Percentiles rank a stretch among this genome's conserved stretches.
Evolutionary conservation across 345 rosid genomes (phyloP).

Genomic region (Abelmoschus esculentus): DNA sequence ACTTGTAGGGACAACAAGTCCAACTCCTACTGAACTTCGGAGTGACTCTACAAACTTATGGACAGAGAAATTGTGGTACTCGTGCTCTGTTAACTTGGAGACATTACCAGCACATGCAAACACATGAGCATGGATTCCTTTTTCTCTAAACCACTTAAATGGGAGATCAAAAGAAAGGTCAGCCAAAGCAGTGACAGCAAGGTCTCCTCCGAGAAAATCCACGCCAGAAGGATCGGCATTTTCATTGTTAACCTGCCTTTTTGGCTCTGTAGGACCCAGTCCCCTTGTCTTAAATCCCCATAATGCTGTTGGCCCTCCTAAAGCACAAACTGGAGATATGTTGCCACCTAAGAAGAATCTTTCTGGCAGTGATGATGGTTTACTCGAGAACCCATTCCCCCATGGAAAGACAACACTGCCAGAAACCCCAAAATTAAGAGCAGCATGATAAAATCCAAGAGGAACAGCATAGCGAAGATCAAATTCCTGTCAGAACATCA

Average conservation of each 20-base stretch:
- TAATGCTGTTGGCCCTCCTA: slow-evolving; percentile 77
- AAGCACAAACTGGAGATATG: slow-evolving; percentile 62
- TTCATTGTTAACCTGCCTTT: slow-evolving; percentile 42
- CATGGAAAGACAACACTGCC: slow-evolving; percentile 69
- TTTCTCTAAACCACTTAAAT: slow-evolving; percentile 33
- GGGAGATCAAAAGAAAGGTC: slow-evolving; percentile 76
- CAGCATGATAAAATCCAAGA: slow-evolving; percentile 63
- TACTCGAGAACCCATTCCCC: slow-evolving; percentile 55
- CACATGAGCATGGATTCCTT: slow-evolving; percentile 82
- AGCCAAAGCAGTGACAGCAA: slow-evolving; percentile 76
- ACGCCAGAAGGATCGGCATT: slow-evolving; percentile 35
- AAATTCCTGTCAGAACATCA: slow-evolving; percentile 47
- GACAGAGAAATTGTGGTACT: slow-evolving; percentile 45
- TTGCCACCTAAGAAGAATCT: slow-evolving; percentile 91
- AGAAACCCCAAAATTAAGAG: slow-evolving; percentile 71
- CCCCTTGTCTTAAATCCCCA: slow-evolving; percentile 86
- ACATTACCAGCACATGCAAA: slow-evolving; percentile 88
- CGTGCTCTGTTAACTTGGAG: slow-evolving; percentile 63
- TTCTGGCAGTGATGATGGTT: slow-evolving; percentile 64
- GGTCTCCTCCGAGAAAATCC: slow-evolving; percentile 90
- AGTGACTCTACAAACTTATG: slow-evolving; percentile 49
- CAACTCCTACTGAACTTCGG: slow-evolving; percentile 77
- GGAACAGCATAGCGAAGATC: slow-evolving; percentile 83
- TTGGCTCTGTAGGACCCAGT: slow-evolving; percentile 72
- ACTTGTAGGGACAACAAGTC: slow-evolving; percentile 72